These are phyloP conservation scores for Piper betle DNA, from an alignment of 164 flowering plant genomes.

Conservation along the genomic window DNA sequence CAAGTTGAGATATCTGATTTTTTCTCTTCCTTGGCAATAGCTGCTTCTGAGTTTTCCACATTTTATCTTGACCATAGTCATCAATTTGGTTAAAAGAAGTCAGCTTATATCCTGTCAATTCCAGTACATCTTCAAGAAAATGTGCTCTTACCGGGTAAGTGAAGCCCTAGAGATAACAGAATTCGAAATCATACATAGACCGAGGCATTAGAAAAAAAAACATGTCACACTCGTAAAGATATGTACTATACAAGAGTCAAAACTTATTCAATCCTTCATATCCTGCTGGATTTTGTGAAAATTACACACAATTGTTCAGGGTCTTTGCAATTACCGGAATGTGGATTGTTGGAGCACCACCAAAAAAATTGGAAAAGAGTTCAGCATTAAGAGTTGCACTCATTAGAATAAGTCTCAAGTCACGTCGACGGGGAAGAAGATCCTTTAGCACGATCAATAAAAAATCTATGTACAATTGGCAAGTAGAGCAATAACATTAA, in stretches of 20 bases:
- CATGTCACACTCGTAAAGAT: neutral
- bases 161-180: slow-evolving; percentile 47
- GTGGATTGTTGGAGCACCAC: slow-evolving; percentile 84
- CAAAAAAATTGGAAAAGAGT: slow-evolving; percentile 78
- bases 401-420: slow-evolving; percentile 91
- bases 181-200: neutral
- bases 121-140: slow-evolving; percentile 86
- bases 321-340: slow-evolving; percentile 60
- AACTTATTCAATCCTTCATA: no score
- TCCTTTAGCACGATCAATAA: slow-evolving; percentile 89
- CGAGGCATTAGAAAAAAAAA: neutral
- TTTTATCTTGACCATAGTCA: slow-evolving; percentile 96
- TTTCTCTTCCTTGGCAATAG: slow-evolving; percentile 75
- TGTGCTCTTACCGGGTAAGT: slow-evolving; percentile 81
- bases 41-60: slow-evolving; percentile 95
- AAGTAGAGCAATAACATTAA: slow-evolving; percentile 1
- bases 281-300: no score
- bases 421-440: slow-evolving; percentile 90
- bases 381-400: slow-evolving; percentile 99
- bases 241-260: no score
- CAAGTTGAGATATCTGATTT: slow-evolving; percentile 81
- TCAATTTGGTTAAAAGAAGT: slow-evolving; percentile 93
- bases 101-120: slow-evolving; percentile 81
- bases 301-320: neutral
- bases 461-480: slow-evolving; percentile 44